A percentile compares a stretch with the other conserved stretches of the same genome.
Conservation (phyloP, 2,329 filamentous ascomycete species). For the Xylaria sp. region DNA sequence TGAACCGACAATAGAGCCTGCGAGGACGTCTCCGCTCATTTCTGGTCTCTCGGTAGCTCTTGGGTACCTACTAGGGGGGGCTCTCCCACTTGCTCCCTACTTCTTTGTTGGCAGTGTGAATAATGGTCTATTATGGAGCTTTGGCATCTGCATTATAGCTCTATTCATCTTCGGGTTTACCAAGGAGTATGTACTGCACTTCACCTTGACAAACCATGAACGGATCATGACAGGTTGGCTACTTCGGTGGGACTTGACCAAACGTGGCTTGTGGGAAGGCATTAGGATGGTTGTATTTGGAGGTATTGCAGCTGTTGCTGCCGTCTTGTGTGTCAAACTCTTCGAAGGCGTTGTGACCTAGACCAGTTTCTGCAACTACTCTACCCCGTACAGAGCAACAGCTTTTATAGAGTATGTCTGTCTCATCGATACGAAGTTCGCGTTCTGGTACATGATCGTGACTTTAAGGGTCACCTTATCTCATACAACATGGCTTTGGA, state of each 20-base stretch:
- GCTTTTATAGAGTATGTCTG: slow-evolving; percentile 18
- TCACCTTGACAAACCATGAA: slow-evolving; percentile 7
- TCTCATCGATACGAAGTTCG: neutral
- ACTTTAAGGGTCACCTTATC: neutral
- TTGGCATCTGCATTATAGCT: slow-evolving; percentile 68
- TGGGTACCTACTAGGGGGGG: slow-evolving; percentile 75
- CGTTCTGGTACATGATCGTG: neutral
- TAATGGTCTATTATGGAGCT: slow-evolving; percentile 66
- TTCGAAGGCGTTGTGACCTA: slow-evolving; percentile 51
- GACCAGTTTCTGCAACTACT: slow-evolving; percentile 2
- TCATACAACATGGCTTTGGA: neutral
- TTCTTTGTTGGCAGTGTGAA: slow-evolving; percentile 63
- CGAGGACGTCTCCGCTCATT: slow-evolving; percentile 56
- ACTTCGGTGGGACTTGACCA: slow-evolving; percentile 46
- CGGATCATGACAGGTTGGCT: slow-evolving; percentile 49
- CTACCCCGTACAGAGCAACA: slow-evolving; percentile 4
- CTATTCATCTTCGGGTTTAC: slow-evolving; percentile 72
- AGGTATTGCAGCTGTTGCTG: slow-evolving; percentile 64
- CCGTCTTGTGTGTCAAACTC: slow-evolving; percentile 62
- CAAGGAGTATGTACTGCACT: slow-evolving; percentile 62
- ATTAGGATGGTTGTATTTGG: slow-evolving; percentile 67
- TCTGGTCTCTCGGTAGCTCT: slow-evolving; percentile 73
- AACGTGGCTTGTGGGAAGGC: slow-evolving; percentile 57
- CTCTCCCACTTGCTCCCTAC: slow-evolving; percentile 77
- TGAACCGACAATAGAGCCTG: slow-evolving; percentile 51